Conservation (phyloP, 2,329 filamentous ascomycete genomes). For the Thelonectria blattea region DNA sequence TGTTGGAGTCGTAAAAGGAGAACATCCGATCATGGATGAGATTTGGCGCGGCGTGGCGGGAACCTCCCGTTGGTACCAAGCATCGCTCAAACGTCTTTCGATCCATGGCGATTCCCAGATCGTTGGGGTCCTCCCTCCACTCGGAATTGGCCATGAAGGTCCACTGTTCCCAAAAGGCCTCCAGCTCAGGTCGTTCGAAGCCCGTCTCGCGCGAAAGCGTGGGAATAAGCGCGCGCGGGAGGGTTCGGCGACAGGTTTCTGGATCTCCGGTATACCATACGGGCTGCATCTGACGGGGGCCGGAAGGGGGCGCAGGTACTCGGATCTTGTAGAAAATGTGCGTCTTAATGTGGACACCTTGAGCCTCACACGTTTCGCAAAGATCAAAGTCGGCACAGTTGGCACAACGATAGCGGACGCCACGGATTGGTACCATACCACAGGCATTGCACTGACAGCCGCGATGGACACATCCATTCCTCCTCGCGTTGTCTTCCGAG, state of each 20-base stretch:
- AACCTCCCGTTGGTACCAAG: conserved; percentile 84
- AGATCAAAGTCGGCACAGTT: conserved; percentile 97
- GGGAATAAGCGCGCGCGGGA: conserved; percentile 72
- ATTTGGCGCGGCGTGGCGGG: conserved; percentile 79
- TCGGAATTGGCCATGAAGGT: conserved; percentile 89
- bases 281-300: conserved; percentile 78
- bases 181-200: conserved; percentile 85
- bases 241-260: conserved; percentile 67
- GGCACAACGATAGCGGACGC: conserved; percentile 90
- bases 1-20: conserved; percentile 91
- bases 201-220: conserved; percentile 74
- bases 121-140: conserved; percentile 80
- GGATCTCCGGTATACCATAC: conserved; percentile 91
- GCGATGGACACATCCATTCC: conserved; percentile 89
- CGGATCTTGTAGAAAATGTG: conserved; percentile 97
- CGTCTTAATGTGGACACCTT: conserved; percentile 79
- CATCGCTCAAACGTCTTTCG: conserved; percentile 91
- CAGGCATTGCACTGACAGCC: conserved; percentile 93
- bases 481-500: conserved; percentile 87
- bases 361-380: conserved; percentile 89
- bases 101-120: conserved; percentile 84
- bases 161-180: conserved; percentile 97
- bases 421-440: conserved; percentile 85
- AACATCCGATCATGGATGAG: conserved; percentile 97
- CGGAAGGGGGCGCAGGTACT: conserved; percentile 85